Evolutionary conservation across 495 filamentous ascomycete species (phyloP).

Genomic region (Aspergillus haitiensis): DNA sequence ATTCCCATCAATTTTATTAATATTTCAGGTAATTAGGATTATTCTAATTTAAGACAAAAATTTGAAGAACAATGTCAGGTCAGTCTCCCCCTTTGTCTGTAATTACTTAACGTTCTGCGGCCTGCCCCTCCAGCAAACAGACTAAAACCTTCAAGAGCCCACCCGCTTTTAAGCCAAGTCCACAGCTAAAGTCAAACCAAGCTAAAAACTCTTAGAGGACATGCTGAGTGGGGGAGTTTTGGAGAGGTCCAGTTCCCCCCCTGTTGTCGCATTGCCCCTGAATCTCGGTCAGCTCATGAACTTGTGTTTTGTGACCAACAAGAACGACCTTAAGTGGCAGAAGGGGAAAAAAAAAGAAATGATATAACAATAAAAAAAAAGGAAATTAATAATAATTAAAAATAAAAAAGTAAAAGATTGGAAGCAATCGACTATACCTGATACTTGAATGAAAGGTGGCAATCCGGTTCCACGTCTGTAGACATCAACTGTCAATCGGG

Average conservation of each 20-base stretch:
- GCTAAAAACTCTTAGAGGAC: constrained; percentile 13
- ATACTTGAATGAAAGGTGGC: not conserved
- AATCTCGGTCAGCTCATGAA: constrained; percentile 21
- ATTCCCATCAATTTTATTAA: not conserved
- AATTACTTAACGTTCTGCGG: constrained; percentile 2
- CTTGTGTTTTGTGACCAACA: not conserved
- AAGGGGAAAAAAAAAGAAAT: not conserved
- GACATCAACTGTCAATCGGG: constrained; percentile 10
- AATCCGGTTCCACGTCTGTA: constrained; percentile 4
- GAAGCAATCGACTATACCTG: not conserved
- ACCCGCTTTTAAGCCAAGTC: constrained; percentile 9
- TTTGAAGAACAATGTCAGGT: not conserved
- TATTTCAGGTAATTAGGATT: not conserved
- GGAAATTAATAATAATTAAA: not conserved
- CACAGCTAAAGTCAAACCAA: constrained; percentile 13
- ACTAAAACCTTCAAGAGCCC: constrained; percentile 11
- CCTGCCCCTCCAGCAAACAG: constrained; percentile 9
- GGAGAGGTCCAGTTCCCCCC: constrained; percentile 18
- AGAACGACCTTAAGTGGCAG: not conserved
- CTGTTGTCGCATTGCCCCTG: constrained; percentile 22
- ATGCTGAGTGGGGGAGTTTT: constrained; percentile 20
- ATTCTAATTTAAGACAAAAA: constrained; percentile 1
- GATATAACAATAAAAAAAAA: not conserved
- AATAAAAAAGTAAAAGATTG: not conserved
- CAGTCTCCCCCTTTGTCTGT: not conserved